Conservation (phyloP, 176 grass and related monocot species). For the Bothriochloa decipiens region DNA sequence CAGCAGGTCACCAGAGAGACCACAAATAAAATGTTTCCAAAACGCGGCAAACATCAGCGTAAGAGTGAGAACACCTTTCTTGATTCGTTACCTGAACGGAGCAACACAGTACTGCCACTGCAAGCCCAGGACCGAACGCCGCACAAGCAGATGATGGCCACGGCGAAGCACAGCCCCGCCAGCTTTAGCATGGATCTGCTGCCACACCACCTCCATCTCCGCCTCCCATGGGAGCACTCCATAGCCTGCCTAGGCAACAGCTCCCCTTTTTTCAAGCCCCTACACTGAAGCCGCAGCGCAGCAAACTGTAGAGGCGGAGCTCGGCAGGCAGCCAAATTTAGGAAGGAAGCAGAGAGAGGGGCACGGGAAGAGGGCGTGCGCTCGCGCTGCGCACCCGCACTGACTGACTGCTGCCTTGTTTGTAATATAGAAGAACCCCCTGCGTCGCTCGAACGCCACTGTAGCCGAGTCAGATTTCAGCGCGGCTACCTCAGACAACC, state of each 20-base stretch:
- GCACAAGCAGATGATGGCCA: slow-evolving; percentile 45
- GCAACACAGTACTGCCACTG: background rate
- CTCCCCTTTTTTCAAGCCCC: background rate
- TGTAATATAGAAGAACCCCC: background rate
- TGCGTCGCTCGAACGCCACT: slow-evolving; percentile 2
- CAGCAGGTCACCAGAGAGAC: background rate
- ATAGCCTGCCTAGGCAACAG: slow-evolving; percentile 24
- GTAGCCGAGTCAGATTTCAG: slow-evolving; percentile 41
- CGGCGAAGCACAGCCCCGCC: slow-evolving; percentile 31
- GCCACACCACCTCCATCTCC: slow-evolving; percentile 25
- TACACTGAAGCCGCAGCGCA: background rate
- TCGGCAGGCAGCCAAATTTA: slow-evolving; percentile 33
- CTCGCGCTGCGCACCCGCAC: background rate
- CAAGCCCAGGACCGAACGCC: slow-evolving; percentile 26
- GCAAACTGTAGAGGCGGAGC: slow-evolving; percentile 25
- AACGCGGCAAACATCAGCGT: background rate
- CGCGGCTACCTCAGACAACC: slow-evolving; percentile 17
- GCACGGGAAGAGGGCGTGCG: slow-evolving; percentile 21
- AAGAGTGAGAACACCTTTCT: background rate
- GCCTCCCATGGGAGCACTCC: slow-evolving; percentile 37
- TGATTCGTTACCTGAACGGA: slow-evolving; percentile 47
- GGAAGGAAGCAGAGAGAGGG: background rate
- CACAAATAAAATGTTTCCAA: background rate
- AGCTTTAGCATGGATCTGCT: slow-evolving; percentile 37
- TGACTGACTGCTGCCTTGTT: background rate